Conservation (phyloP, 2,329 filamentous ascomycete genomes). For the Venturia aucupariae region DNA sequence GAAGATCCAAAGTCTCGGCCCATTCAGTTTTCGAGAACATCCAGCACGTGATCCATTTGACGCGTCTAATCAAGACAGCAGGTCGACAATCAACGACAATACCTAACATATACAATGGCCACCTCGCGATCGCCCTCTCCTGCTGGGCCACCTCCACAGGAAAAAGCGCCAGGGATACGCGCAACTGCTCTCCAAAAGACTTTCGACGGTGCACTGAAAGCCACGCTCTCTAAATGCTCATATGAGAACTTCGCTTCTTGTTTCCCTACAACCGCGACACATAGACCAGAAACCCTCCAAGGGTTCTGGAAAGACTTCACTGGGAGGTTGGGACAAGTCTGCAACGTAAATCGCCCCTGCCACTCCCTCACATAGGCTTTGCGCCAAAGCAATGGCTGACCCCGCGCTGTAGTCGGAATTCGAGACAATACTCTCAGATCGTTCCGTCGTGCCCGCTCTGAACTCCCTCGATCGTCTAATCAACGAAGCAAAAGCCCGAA, state of each 20-base stretch:
- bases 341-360: constrained; percentile 29
- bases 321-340: constrained; percentile 47
- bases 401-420: constrained; percentile 38
- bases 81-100: not conserved
- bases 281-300: constrained; percentile 48
- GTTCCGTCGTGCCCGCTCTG: constrained; percentile 47
- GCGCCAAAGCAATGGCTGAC: not conserved
- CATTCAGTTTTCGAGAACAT: no score
- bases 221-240: constrained; percentile 52
- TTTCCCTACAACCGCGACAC: constrained; percentile 52
- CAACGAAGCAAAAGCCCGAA: constrained; percentile 47
- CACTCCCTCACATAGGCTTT: not conserved
- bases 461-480: constrained; percentile 54
- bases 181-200: constrained; percentile 51
- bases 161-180: constrained; percentile 49
- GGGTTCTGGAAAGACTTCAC: constrained; percentile 50
- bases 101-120: not conserved
- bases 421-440: constrained; percentile 48
- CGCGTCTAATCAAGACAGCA: not conserved
- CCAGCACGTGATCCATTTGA: not conserved
- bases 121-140: constrained; percentile 39
- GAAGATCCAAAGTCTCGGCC: no score
- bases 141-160: constrained; percentile 42
- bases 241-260: constrained; percentile 54
- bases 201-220: constrained; percentile 49